Conservation (phyloP, 1,139 yeast genomes). For the Suhomyces taliae region DNA sequence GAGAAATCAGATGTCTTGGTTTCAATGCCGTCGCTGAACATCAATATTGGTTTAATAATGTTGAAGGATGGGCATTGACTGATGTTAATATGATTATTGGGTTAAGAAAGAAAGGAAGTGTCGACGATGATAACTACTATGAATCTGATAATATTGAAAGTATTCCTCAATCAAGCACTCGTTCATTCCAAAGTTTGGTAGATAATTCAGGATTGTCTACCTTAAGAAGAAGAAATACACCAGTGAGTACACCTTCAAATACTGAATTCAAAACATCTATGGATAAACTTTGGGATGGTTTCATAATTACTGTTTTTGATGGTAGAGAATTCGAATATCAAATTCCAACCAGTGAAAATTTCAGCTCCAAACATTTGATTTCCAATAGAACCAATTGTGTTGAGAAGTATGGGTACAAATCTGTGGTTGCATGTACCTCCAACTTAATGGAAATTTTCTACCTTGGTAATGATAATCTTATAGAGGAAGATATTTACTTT, state of each 20-base stretch:
- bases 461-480: constrained; percentile 59
- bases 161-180: constrained; percentile 3
- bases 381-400: constrained; percentile 46
- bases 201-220: constrained; percentile 25
- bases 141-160: constrained; percentile 11
- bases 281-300: constrained; percentile 70
- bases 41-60: constrained; percentile 62
- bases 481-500: constrained; percentile 44
- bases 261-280: constrained; percentile 9
- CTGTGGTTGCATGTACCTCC: constrained; percentile 74
- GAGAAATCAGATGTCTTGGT: constrained; percentile 87
- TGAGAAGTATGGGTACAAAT: constrained; percentile 72
- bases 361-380: constrained; percentile 12
- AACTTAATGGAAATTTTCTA: constrained; percentile 69
- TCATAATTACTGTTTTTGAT: constrained; percentile 62
- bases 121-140: constrained; percentile 13
- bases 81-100: constrained; percentile 79
- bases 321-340: constrained; percentile 63
- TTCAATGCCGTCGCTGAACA: constrained; percentile 73
- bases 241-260: neutral
- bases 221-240: constrained; percentile 17
- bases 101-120: constrained; percentile 47
- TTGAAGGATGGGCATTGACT: constrained; percentile 77
- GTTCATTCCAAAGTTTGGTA: constrained; percentile 16
- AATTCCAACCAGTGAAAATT: constrained; percentile 51